These are phyloP conservation scores for Ogataea chonburiensis DNA, from an alignment of 805 yeast species.

Conservation along the genomic window DNA sequence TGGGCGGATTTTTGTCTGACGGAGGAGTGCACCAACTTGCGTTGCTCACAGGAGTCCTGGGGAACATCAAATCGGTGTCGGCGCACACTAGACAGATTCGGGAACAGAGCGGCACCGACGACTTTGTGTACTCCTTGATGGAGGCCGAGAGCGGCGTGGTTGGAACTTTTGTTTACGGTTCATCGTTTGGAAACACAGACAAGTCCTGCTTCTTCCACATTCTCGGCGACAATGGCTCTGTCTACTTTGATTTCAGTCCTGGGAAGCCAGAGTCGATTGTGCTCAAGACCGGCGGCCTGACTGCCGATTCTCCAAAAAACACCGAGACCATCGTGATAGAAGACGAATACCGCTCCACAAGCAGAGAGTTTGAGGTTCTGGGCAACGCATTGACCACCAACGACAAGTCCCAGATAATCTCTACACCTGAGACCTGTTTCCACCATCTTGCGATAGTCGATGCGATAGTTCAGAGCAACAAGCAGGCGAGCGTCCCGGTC, in stretches of 20 bases:
- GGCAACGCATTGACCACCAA: slow-evolving; percentile 35
- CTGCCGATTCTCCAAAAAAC: slow-evolving; percentile 47
- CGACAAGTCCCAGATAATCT: slow-evolving; percentile 23
- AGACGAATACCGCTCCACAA: slow-evolving; percentile 43
- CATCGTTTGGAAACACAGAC: slow-evolving; percentile 80
- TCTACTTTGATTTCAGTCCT: slow-evolving; percentile 66
- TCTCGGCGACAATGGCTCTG: slow-evolving; percentile 77
- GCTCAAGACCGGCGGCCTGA: slow-evolving; percentile 51
- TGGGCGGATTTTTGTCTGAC: slow-evolving; percentile 90
- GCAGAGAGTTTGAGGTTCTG: slow-evolving; percentile 47
- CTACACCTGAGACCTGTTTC: slow-evolving; percentile 76
- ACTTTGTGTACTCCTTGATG: slow-evolving; percentile 71
- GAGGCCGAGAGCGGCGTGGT: slow-evolving; percentile 57
- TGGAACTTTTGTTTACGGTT: slow-evolving; percentile 86
- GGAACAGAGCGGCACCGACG: slow-evolving; percentile 77
- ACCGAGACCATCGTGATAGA: slow-evolving; percentile 38
- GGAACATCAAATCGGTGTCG: slow-evolving; percentile 65
- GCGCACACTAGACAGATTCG: slow-evolving; percentile 79
- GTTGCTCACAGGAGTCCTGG: slow-evolving; percentile 76
- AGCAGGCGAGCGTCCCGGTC: slow-evolving; percentile 40
- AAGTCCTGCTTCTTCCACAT: slow-evolving; percentile 66
- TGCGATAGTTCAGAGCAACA: slow-evolving; percentile 75
- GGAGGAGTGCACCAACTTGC: slow-evolving; percentile 98
- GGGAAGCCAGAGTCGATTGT: slow-evolving; percentile 39
- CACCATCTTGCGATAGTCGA: slow-evolving; percentile 91